Evolutionary conservation across 257 asterid genomes (phyloP), one percentile per base, ranked within the genome.

Genomic region (Osmanthus fragrans): DNA sequence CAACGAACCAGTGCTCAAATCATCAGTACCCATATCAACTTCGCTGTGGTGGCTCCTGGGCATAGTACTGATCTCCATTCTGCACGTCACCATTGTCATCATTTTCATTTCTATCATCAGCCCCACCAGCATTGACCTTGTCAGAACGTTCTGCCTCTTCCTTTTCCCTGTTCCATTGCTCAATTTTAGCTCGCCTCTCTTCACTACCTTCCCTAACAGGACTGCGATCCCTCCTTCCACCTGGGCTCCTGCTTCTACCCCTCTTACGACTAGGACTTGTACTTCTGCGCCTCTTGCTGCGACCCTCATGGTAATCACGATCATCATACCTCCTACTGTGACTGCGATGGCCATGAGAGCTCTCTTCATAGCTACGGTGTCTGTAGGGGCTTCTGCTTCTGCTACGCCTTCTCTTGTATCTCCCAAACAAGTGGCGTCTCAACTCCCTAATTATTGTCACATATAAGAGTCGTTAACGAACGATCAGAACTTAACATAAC

Each of bases 141-240:
- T 75, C 79, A 73, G 85, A 84, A 63, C 64, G 87, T 66, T 90
- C 91, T 0, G 92, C 86, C 74, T 89, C 92, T 76, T 96, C 98
- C 80, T 79, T 93, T 82, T 96, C 98, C 89, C 97, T 83, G 82
- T 96, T 96, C 99, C 99, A 96, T 80, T 90, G 97, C 81, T 84
- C 98, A 71, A 96, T 96, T 82, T 92, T 90, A 76, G 99, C 99
- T 71, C 98, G 87, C 68, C 99, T 92, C 85, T 96, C 99, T 78
- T 90, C 98, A 77, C 99, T 96, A 51, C 98, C 95, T 82, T 94
- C 99, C 90, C 99, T 93, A 66, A 83, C 74, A 15, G 98, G 97
- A 79, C 93, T 95, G 23, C 86, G 88, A 33, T 79, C 88, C 84
- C 94, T 88, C 86, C 93, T 85, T 83, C 90, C 85, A 78, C 86